Evolutionary conservation across 805 yeast species (phyloP), one percentile per base, ranked within the genome.

Genomic region (Suhomyces vadensis): DNA sequence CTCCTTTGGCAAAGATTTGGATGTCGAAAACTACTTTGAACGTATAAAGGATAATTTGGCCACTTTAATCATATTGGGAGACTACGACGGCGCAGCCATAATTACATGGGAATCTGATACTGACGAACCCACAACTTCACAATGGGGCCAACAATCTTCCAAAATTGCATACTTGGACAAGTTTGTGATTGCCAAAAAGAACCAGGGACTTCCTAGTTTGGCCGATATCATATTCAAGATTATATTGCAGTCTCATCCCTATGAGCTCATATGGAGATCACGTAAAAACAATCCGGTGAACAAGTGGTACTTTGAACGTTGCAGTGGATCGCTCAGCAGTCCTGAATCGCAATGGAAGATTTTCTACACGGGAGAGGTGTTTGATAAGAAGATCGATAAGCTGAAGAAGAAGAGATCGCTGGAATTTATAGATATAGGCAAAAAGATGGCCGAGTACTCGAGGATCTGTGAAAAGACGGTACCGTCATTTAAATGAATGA

Each of bases 271-370:
- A 1, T 94, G 99, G 99, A 78, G 99, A 56, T 92, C 98, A 1
- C 71, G 96, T 37, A 77, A 77, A 46, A 78, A 69, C 43, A 94
- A 94, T 62, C 96, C 97, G 0, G 97, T 94, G 6, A 94, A 94
- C 69, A 90, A 90, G 58, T 94, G 99, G 99, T 92, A 92, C 60
- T 94, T 92, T 64, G 97, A 94, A 58, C 73, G 99, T 50, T 84
- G 96, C 31, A 68, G 74, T 13, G 96, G 96, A 1, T 82, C 84
- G 21, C 58, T 82, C 33, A 63, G 67, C 24, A 46, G 51, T 7
- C 57, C 62, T 0, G 64, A 56, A 4, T 65, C 74, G 5, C 63
- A 58, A 23, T 71, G 75, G 75, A 70, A 67, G 47, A 52, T 69
- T 2, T 71, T 68, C 43, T 71, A 61, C 51, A 66, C 74, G 2